phyloP scores from a whole-genome alignment of 2,329 filamentous ascomycete genomes.

The Scedosporium dehoogii region DNA sequence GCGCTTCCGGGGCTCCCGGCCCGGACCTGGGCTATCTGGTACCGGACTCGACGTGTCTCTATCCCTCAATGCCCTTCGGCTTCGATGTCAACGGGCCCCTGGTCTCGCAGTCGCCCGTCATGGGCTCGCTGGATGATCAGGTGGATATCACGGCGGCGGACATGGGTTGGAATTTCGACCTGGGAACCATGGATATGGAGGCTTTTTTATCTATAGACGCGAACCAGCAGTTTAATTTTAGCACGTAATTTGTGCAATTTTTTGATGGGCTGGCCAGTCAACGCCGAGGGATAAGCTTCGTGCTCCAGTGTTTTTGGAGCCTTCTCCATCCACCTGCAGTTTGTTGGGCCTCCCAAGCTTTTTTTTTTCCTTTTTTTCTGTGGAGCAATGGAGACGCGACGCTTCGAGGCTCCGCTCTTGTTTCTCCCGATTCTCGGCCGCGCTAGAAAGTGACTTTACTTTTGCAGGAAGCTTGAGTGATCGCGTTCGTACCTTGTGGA shows the following conservation, averaged over 20 bases:
- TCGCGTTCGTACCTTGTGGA: neutral
- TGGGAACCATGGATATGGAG: conserved; percentile 22
- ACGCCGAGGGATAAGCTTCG: too few relatives aligned
- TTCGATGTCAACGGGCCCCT: neutral
- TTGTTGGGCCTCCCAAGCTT: neutral
- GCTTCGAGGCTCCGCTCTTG: too few relatives aligned
- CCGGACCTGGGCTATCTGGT: neutral
- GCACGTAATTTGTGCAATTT: neutral
- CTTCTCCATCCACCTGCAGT: too few relatives aligned
- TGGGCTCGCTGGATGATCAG: conserved; percentile 14
- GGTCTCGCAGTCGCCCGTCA: neutral
- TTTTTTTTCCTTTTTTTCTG: neutral
- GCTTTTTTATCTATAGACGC: conserved; percentile 21
- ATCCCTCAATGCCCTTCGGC: conserved; percentile 3
- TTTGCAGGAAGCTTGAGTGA: neutral
- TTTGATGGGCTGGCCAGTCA: too few relatives aligned
- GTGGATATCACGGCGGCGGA: conserved; percentile 19
- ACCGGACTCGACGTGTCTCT: neutral
- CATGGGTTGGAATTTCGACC: conserved; percentile 20
- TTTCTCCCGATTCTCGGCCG: too few relatives aligned
- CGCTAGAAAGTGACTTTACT: too few relatives aligned
- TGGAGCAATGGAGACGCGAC: neutral
- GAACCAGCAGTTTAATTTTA: conserved; percentile 9
- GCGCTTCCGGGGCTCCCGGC: neutral
- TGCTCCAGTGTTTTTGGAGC: too few relatives aligned